Evolutionary conservation across 208 protist genomes (phyloP).

Genomic region (Leptomonas seymouri): DNA sequence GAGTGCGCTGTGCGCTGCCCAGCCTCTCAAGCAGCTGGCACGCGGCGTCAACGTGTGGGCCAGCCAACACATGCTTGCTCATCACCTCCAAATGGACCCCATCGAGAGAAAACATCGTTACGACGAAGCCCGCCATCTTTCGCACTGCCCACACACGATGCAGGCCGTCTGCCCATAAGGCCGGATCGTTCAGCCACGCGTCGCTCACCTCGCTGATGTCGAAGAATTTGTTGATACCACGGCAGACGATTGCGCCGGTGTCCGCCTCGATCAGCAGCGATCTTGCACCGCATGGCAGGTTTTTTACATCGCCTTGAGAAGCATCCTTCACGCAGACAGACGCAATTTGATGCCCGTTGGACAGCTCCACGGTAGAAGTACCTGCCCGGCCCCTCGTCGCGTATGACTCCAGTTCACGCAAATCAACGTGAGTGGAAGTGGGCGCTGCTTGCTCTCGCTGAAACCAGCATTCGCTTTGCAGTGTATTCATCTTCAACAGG

Average conservation of each 20-base stretch:
- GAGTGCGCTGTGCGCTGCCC: constrained; percentile 34
- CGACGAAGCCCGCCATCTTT: constrained; percentile 90
- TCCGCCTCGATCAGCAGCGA: constrained; percentile 63
- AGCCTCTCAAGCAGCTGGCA: constrained; percentile 38
- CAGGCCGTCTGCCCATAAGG: constrained; percentile 36
- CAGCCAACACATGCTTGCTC: constrained; percentile 84
- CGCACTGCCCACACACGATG: constrained; percentile 67
- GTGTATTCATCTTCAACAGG: constrained; percentile 27
- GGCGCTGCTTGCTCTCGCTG: constrained; percentile 15
- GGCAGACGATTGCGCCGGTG: constrained; percentile 61
- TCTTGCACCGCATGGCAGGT: constrained; percentile 77
- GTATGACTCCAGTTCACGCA: constrained; percentile 29
- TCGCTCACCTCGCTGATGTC: constrained; percentile 55
- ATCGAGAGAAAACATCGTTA: constrained; percentile 82
- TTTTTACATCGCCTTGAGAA: constrained; percentile 63
- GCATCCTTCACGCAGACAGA: constrained; percentile 78
- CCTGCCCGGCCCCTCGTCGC: constrained; percentile 41
- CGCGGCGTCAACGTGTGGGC: constrained; percentile 76
- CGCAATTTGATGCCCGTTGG: constrained; percentile 27
- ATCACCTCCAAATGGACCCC: constrained; percentile 58
- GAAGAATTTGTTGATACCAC: constrained; percentile 91
- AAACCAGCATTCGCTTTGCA: constrained; percentile 42
- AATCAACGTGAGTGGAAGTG: constrained; percentile 17
- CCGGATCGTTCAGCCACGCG: constrained; percentile 38
- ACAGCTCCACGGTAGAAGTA: constrained; percentile 18